These are phyloP conservation scores for Pseudofabraea citricarpa DNA, from an alignment of 2,329 filamentous ascomycete species.

Conservation along the genomic window DNA sequence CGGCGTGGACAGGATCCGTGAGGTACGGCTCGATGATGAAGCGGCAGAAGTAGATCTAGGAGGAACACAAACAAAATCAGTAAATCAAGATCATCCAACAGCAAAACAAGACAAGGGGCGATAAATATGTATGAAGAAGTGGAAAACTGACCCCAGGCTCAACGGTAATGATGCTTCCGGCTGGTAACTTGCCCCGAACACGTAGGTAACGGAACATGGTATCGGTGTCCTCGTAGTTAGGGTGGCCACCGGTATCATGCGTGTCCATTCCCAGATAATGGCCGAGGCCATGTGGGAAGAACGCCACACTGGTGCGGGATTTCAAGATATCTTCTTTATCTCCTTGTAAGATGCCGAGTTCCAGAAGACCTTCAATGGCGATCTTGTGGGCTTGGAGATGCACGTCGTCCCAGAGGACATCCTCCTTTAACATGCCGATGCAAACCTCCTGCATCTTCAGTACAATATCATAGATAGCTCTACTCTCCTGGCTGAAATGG, in stretches of 20 bases:
- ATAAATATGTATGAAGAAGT: no score
- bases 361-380: slow-evolving; percentile 73
- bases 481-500: slow-evolving; percentile 63
- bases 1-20: slow-evolving; percentile 63
- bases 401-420: slow-evolving; percentile 75
- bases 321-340: slow-evolving; percentile 69
- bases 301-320: slow-evolving; percentile 77
- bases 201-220: slow-evolving; percentile 83
- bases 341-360: slow-evolving; percentile 68
- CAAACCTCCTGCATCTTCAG: slow-evolving; percentile 80
- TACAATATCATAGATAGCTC: slow-evolving; percentile 77
- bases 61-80: background rate
- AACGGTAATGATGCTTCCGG: slow-evolving; percentile 83
- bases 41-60: slow-evolving; percentile 78
- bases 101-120: no score
- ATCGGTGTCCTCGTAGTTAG: slow-evolving; percentile 75
- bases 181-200: slow-evolving; percentile 69
- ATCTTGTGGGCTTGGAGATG: slow-evolving; percentile 76
- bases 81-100: background rate
- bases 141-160: slow-evolving; percentile 71
- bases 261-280: slow-evolving; percentile 93
- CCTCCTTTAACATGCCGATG: slow-evolving; percentile 67
- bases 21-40: slow-evolving; percentile 84
- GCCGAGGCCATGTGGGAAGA: slow-evolving; percentile 87
- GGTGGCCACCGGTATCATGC: slow-evolving; percentile 77